Conservation (phyloP, 2,329 filamentous ascomycete genomes). For the Aaosphaeria pasadenensis region DNA sequence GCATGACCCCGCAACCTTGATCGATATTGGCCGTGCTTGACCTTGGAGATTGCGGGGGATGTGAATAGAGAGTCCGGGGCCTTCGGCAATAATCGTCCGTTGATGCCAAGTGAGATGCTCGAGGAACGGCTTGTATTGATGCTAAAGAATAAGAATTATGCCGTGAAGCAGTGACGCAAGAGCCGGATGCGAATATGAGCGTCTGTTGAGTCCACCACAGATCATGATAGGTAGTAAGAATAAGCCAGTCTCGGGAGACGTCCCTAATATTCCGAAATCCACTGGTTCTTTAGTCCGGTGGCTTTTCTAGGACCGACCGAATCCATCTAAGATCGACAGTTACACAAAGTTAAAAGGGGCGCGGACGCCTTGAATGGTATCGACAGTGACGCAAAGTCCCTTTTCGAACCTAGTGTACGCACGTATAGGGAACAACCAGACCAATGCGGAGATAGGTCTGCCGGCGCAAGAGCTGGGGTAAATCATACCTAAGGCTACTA, state of each 20-base stretch:
- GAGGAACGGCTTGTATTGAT: no score
- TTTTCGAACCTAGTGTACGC: constrained; percentile 8
- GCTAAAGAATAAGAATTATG: no score
- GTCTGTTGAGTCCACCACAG: no score
- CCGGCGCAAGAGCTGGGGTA: constrained; percentile 3
- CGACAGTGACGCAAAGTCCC: constrained; percentile 4
- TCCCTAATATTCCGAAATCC: neutral
- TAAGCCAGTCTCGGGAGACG: neutral
- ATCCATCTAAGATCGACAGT: constrained; percentile 1
- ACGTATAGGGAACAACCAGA: constrained; percentile 8
- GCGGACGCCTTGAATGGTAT: neutral
- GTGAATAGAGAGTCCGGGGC: constrained; percentile 9
- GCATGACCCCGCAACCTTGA: constrained; percentile 15
- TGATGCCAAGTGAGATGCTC: no score
- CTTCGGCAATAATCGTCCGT: constrained; percentile 10
- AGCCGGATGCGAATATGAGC: no score
- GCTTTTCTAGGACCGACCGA: neutral
- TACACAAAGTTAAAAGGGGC: constrained; percentile 3
- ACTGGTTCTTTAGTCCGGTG: neutral
- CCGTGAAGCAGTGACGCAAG: no score
- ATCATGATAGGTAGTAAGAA: no score
- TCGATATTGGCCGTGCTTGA: constrained; percentile 11
- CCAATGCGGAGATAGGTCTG: constrained; percentile 13
- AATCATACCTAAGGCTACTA: constrained; percentile 1
- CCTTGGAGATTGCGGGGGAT: constrained; percentile 13